Evolutionary conservation across 139 green algal genomes (phyloP).

Genomic region (Coelastrella sp.): DNA sequence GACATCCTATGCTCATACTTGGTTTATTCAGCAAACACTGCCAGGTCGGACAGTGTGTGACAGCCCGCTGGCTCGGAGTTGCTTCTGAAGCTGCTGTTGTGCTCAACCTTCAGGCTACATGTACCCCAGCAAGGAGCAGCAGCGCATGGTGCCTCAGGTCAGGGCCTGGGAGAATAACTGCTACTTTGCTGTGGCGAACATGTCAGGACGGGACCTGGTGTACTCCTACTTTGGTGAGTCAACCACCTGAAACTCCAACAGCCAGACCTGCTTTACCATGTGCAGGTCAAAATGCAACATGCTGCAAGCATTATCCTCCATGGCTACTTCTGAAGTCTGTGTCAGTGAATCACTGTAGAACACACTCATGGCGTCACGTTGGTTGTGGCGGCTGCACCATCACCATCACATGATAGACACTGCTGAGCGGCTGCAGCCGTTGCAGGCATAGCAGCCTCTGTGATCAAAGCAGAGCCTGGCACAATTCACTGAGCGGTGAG

Average conservation of each 20-base stretch:
- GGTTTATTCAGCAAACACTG: too few species aligned
- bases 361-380: too few species aligned
- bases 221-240: constrained; percentile 76
- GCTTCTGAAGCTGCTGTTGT: not conserved
- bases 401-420: too few species aligned
- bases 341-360: not conserved
- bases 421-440: too few species aligned
- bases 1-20: too few species aligned
- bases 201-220: constrained; percentile 71
- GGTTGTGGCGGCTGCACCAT: too few species aligned
- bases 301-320: not conserved
- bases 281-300: too few species aligned
- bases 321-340: too few species aligned
- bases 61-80: not conserved
- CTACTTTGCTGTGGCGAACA: constrained; percentile 79
- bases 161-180: constrained; percentile 63
- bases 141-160: constrained; percentile 60
- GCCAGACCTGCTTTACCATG: too few species aligned
- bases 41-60: too few species aligned
- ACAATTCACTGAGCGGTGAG: too few species aligned
- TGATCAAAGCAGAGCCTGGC: too few species aligned
- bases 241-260: not conserved
- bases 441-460: not conserved
- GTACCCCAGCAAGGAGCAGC: constrained; percentile 78
- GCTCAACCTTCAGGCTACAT: constrained; percentile 51